These are phyloP conservation scores for Aspergillus costaricaensis DNA, from an alignment of 2,329 filamentous ascomycete genomes.

Conservation along the genomic window DNA sequence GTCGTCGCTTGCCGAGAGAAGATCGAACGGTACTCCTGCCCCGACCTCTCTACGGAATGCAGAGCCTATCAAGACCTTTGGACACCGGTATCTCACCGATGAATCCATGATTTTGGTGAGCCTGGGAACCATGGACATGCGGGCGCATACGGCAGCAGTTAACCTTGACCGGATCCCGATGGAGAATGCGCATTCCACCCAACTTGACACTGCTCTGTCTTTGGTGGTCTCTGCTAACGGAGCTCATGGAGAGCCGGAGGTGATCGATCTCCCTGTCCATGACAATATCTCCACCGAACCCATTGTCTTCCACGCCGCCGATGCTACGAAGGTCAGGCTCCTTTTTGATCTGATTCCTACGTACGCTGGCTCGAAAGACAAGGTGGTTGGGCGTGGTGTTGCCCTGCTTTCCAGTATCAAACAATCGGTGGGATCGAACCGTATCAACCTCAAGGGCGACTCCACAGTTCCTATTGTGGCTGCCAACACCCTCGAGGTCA, in stretches of 20 bases:
- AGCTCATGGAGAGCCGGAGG: constrained; percentile 80
- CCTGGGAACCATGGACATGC: constrained; percentile 90
- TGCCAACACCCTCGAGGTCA: constrained; percentile 78
- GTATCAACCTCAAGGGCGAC: constrained; percentile 91
- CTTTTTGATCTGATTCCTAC: constrained; percentile 95
- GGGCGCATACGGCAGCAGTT: constrained; percentile 77
- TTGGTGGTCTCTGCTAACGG: constrained; percentile 85
- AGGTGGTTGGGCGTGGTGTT: constrained; percentile 83
- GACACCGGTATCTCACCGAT: constrained; percentile 88
- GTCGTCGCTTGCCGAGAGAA: constrained; percentile 47
- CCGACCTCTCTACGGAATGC: constrained; percentile 49
- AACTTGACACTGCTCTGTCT: constrained; percentile 91
- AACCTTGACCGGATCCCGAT: constrained; percentile 86
- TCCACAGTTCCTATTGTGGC: constrained; percentile 89
- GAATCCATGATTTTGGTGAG: constrained; percentile 90
- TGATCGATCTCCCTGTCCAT: constrained; percentile 89
- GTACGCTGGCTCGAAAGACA: constrained; percentile 79
- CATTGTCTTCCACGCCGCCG: constrained; percentile 79
- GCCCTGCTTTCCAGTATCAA: constrained; percentile 85
- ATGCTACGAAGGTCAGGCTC: constrained; percentile 79
- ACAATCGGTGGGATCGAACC: constrained; percentile 76
- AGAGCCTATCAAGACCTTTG: constrained; percentile 91
- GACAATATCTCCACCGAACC: constrained; percentile 93
- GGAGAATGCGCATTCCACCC: constrained; percentile 83
- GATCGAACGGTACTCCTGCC: constrained; percentile 41